Evolutionary conservation across 2,329 filamentous ascomycete species (phyloP).

Genomic region (Fusarium robinianum): DNA sequence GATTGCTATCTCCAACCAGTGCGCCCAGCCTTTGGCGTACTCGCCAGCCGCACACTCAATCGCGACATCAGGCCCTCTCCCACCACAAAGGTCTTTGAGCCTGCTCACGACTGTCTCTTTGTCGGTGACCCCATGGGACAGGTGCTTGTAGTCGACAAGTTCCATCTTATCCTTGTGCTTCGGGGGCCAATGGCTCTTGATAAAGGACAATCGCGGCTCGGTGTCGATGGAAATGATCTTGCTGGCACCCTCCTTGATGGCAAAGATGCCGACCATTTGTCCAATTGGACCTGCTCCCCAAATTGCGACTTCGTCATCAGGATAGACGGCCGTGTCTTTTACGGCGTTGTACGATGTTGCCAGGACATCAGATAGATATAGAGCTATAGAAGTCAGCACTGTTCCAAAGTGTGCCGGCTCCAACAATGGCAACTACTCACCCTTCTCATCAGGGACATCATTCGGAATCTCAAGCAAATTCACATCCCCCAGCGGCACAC

Average conservation of each 20-base stretch:
- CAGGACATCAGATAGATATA: conserved; percentile 82
- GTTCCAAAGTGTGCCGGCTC: rapidly evolving
- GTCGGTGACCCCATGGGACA: conserved; percentile 60
- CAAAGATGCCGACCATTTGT: conserved; percentile 80
- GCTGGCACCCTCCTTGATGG: conserved; percentile 71
- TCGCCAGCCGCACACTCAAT: conserved; percentile 70
- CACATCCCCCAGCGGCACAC: conserved; percentile 78
- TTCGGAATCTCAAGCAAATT: conserved; percentile 81
- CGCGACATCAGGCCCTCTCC: conserved; percentile 73
- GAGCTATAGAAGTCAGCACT: conserved; percentile 37
- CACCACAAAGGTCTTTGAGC: conserved; percentile 73
- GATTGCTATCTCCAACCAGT: conserved; percentile 60
- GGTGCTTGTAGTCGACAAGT: conserved; percentile 68
- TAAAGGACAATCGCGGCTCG: conserved; percentile 69
- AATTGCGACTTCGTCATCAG: conserved; percentile 76
- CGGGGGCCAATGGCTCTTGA: conserved; percentile 64
- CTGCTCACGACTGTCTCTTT: conserved; percentile 68
- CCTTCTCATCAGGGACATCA: conserved; percentile 83
- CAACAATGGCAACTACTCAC: conserved; percentile 19
- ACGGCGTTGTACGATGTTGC: conserved; percentile 81
- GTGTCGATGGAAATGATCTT: conserved; percentile 81
- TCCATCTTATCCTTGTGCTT: conserved; percentile 60
- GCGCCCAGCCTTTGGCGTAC: conserved; percentile 64
- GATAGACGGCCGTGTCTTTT: conserved; percentile 80
- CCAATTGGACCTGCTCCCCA: conserved; percentile 88